These are phyloP conservation scores for Dothistroma septosporum DNA, from an alignment of 2,329 filamentous ascomycete genomes.

Conservation along the genomic window DNA sequence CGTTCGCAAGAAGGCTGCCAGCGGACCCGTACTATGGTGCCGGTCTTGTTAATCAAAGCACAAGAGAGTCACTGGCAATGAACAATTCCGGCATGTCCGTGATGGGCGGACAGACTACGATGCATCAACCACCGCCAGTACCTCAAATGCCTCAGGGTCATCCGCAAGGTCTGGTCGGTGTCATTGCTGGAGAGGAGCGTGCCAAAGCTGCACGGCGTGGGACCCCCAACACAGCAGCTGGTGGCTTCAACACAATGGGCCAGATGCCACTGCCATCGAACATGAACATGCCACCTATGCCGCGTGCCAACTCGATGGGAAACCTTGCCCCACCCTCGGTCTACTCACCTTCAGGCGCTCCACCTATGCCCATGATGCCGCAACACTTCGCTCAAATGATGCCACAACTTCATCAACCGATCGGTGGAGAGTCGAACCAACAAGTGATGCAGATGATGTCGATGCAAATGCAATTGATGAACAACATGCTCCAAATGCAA, in stretches of 20 bases:
- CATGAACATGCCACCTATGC: constrained; percentile 30
- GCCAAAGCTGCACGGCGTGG: constrained; percentile 72
- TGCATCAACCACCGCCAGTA: constrained; percentile 20
- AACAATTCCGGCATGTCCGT: constrained; percentile 39
- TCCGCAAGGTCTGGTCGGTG: constrained; percentile 76
- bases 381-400: constrained; percentile 15
- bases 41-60: constrained; percentile 65
- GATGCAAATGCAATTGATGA: constrained; percentile 39
- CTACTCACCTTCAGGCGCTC: constrained; percentile 25
- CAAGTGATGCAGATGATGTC: constrained; percentile 21
- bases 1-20: constrained; percentile 77
- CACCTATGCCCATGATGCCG: constrained; percentile 27
- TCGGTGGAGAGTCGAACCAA: neutral
- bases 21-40: constrained; percentile 82
- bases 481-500: constrained; percentile 39
- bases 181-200: constrained; percentile 81
- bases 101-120: constrained; percentile 33
- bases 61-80: constrained; percentile 71
- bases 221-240: constrained; percentile 59
- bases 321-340: constrained; percentile 27
- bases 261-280: constrained; percentile 30
- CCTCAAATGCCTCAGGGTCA: constrained; percentile 40
- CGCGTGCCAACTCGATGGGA: constrained; percentile 35
- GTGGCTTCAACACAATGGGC: constrained; percentile 17
- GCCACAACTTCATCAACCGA: constrained; percentile 23